Evolutionary conservation across 192 early-diverging fungal species (phyloP).

Genomic region (Hyaloraphidium curvatum): DNA sequence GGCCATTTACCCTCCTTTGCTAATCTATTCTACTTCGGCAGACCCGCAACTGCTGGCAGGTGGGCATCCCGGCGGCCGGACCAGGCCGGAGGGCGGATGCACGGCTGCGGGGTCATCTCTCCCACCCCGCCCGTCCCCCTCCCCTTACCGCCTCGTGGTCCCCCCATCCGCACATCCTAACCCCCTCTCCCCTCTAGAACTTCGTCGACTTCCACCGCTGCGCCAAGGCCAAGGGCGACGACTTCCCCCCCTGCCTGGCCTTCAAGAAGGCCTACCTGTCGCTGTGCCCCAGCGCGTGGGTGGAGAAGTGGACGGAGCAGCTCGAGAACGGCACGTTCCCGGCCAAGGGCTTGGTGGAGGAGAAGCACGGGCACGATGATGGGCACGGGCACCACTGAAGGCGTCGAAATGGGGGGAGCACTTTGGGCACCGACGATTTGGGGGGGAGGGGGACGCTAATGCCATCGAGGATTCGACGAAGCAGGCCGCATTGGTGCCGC

Average conservation of each 20-base stretch:
- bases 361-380: too few species aligned
- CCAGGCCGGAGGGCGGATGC: not conserved
- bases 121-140: not conserved
- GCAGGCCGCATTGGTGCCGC: too few species aligned
- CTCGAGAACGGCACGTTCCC: not conserved
- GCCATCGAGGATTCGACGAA: too few species aligned
- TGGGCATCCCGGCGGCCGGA: not conserved
- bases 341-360: too few species aligned
- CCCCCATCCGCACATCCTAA: conserved; percentile 23
- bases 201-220: conserved; percentile 29
- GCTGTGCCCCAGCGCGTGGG: conserved; percentile 86
- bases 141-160: not conserved
- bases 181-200: conserved; percentile 19
- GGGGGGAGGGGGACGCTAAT: too few species aligned
- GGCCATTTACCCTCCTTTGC: too few species aligned
- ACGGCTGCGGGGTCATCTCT: not conserved
- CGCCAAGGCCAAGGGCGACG: conserved; percentile 84
- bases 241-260: conserved; percentile 78
- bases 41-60: not conserved
- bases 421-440: too few species aligned
- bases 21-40: too few species aligned
- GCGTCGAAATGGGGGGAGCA: too few species aligned
- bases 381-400: too few species aligned
- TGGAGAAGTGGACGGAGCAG: conserved; percentile 14
- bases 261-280: conserved; percentile 67